Percentiles rank a stretch among this genome's conserved stretches.
Conservation (phyloP, 768 basidiomycete genomes). For the Pisolithus orientalis region DNA sequence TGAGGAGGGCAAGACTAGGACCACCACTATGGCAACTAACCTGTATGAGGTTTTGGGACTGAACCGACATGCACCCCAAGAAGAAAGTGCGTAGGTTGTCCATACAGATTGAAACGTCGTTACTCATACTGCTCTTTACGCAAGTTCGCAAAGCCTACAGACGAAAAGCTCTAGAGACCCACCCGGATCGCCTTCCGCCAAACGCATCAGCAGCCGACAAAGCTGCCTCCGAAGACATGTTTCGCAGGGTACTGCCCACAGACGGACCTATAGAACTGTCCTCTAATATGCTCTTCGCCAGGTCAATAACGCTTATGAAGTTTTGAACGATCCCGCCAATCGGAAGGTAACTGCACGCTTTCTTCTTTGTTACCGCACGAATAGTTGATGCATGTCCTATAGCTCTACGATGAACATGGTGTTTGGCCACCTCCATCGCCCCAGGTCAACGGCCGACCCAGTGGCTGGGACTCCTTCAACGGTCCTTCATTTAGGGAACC, state of each 20-base stretch:
- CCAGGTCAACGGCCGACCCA: conserved; percentile 8
- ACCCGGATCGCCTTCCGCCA: conserved; percentile 65
- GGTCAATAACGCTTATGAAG: conserved; percentile 77
- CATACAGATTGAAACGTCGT: not conserved
- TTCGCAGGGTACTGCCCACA: conserved; percentile 35
- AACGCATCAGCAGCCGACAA: conserved; percentile 55
- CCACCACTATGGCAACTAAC: conserved; percentile 40
- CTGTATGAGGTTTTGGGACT: conserved; percentile 65
- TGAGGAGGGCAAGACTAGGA: too few relatives aligned
- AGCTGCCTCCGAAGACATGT: conserved; percentile 51
- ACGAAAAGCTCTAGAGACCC: conserved; percentile 63
- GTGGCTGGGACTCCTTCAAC: conserved; percentile 13
- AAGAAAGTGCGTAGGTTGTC: conserved; percentile 49
- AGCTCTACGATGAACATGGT: conserved; percentile 68
- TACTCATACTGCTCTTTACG: conserved; percentile 2
- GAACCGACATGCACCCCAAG: conserved; percentile 45
- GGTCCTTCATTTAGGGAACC: conserved; percentile 12
- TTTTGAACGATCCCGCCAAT: conserved; percentile 56
- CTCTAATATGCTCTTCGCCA: conserved; percentile 18
- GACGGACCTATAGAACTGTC: conserved; percentile 19
- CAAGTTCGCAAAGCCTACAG: conserved; percentile 77
- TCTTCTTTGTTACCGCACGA: not conserved
- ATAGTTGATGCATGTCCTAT: not conserved
- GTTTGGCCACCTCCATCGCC: conserved; percentile 64
- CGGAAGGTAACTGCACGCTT: conserved; percentile 37